These are phyloP conservation scores for Brettanomyces custersianus DNA, from an alignment of 805 yeast species.

Conservation along the genomic window DNA sequence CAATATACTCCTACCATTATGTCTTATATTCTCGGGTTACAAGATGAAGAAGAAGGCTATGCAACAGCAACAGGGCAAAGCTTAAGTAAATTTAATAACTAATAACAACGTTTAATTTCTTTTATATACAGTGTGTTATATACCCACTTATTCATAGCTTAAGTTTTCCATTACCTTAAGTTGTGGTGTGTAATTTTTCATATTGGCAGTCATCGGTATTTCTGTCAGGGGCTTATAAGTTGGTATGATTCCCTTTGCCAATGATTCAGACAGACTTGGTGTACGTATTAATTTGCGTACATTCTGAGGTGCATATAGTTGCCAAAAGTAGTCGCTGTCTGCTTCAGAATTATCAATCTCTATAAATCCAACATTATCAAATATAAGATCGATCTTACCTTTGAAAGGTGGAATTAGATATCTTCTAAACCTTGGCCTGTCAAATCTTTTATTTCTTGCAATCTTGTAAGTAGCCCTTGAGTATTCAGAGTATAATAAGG, in stretches of 20 bases:
- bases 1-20: constrained; percentile 30
- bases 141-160: too few species aligned
- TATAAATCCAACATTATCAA: constrained; percentile 3
- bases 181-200: background rate
- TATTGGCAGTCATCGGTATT: constrained; percentile 2
- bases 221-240: background rate
- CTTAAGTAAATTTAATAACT: background rate
- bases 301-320: constrained; percentile 3
- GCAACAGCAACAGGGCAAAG: constrained; percentile 1
- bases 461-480: background rate
- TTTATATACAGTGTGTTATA: too few species aligned
- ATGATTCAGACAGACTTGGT: background rate
- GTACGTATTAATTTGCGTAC: constrained; percentile 1
- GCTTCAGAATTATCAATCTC: background rate
- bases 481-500: background rate
- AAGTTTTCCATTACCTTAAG: too few species aligned
- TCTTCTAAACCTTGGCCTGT: background rate
- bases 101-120: background rate
- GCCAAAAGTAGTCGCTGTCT: background rate
- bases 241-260: background rate
- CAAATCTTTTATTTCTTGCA: background rate
- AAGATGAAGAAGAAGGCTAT: constrained; percentile 8
- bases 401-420: constrained; percentile 2
- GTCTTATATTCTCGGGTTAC: constrained; percentile 22
- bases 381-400: constrained; percentile 3